Base-by-base conservation (phyloP, 768 basidiomycete genomes). In the Cytidiella melzeri region DNA sequence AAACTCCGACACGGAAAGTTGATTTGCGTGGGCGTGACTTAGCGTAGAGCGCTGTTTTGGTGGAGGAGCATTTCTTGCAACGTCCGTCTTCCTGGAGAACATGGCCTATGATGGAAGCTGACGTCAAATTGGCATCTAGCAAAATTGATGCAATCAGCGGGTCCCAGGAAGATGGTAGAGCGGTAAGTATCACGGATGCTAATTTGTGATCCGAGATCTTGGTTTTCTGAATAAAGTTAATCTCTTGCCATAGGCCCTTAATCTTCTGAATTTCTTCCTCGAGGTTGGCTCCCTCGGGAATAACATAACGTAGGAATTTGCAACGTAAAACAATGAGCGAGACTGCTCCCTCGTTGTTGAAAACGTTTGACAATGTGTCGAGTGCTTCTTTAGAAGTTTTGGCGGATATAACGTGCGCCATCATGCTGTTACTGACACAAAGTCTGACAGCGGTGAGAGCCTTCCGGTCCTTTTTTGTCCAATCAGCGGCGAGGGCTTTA, bases 381-480 rank as follows among this genome's bases (percentile, higher is more conserved):
- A n/a, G 19, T 9, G 40, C 40, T 10, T n/a, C 40, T 18, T 41
- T 41, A 7, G 40, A 41, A 19, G 40, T 41, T 7, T 9, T 18
- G 40, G 61, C 50, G 5, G 55, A 50, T 13, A 58, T 54, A 24
- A 69, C 59, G 51, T 68, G 61, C 0, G 64, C 63, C 27, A 71
- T 54, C 9, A 60, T 53, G 1, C 36, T 45, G 44, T 67, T 57
- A 9, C 53, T 61, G 26, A 69, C 56, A 21, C 55, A 56, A 25
- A 67, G 53, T 18, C 64, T 47, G 34, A 71, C 69, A 2, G 55
- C 50, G 21, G 60, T 61, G 1, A 65, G 59, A 15, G 67, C 67
- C 54, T 61, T 60, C 9, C 55, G 49, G 52, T 70, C 65, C 43
- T 62, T 62, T 24, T 52, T 42, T 5, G 55, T 48, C 70, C 66